Evolutionary conservation across 345 rosid genomes (phyloP), one percentile per base, ranked within the genome.

Genomic region (Turnera subulata): DNA sequence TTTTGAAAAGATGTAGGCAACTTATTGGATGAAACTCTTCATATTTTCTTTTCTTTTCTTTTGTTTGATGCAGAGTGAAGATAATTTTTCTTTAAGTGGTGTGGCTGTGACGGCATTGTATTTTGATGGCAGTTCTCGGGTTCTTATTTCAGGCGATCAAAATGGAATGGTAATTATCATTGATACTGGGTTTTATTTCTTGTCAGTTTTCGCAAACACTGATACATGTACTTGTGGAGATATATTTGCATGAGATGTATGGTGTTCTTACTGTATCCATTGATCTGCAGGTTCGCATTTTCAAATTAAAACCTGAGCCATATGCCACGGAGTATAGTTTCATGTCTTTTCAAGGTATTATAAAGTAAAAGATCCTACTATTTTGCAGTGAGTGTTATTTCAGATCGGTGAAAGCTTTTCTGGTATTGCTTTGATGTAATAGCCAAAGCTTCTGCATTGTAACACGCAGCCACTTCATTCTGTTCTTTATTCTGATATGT

Each of bases 111-210:
- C 95, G 11, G 79, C 91, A 45, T 73, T 89, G 54, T 69, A 69
- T 73, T 89, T 77, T 65, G 91, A 84, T 65, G 73, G 73, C 18
- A 66, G 67, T 63, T 42, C 82, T 42, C 79, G 73, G 53, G 59
- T 81, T 61, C 92, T 92, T 72, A 71, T 79, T 54, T 81, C 95
- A 38, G 96, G 98, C 54, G 96, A 91, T 74, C 82, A 84, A 42
- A 77, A 56, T 66, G 96, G 98, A 80, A 76, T 47, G 88, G 95
- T 87, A 61, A 66, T 70, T 47, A 56, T 56, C 33, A 19, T 63
- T 25, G 13, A 20, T 42, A 2, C 60, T 37, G 20, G 62, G 40
- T 51, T 63, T 46, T 40, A 13, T 54, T 10, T 11, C 25, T 45
- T 56, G 26, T 23, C 7, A 42, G n/a, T n/a, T n/a, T n/a, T n/a